These are phyloP conservation scores for Dothidotthia symphoricarpi DNA, from an alignment of 2,329 filamentous ascomycete genomes.

Conservation along the genomic window DNA sequence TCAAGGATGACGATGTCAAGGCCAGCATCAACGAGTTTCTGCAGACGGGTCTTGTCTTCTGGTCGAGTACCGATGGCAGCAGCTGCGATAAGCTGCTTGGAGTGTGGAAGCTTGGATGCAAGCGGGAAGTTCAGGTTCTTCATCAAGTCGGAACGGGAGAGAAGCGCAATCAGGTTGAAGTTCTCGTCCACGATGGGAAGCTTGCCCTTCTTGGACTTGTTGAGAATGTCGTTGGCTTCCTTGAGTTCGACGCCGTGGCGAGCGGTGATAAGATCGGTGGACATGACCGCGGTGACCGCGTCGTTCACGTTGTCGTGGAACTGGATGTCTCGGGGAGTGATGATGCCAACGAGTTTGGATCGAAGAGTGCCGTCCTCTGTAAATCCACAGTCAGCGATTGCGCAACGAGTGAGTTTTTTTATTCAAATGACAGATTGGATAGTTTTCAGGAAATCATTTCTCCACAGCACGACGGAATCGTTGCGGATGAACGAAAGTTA, in stretches of 20 bases:
- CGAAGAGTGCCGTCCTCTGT: conserved; percentile 87
- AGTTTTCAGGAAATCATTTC: conserved; percentile 44
- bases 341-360: conserved; percentile 94
- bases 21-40: conserved; percentile 88
- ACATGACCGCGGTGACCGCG: conserved; percentile 87
- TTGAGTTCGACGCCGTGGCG: conserved; percentile 74
- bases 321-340: conserved; percentile 97
- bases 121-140: conserved; percentile 98
- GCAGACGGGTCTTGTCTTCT: conserved; percentile 83
- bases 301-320: conserved; percentile 77
- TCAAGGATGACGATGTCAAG: conserved; percentile 94
- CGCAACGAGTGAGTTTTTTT: neutral
- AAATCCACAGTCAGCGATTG: conserved; percentile 21
- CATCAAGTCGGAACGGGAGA: conserved; percentile 76
- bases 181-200: conserved; percentile 84
- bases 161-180: conserved; percentile 65
- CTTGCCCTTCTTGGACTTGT: conserved; percentile 97
- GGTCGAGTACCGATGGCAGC: conserved; percentile 94
- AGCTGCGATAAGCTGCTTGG: conserved; percentile 95
- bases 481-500: conserved; percentile 99
- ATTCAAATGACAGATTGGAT: no score
- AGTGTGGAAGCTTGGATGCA: conserved; percentile 92
- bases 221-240: conserved; percentile 90
- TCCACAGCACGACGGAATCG: conserved; percentile 87
- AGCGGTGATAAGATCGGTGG: conserved; percentile 88